Conservation (phyloP, 805 yeast species). For the Babjeviella inositovora region DNA sequence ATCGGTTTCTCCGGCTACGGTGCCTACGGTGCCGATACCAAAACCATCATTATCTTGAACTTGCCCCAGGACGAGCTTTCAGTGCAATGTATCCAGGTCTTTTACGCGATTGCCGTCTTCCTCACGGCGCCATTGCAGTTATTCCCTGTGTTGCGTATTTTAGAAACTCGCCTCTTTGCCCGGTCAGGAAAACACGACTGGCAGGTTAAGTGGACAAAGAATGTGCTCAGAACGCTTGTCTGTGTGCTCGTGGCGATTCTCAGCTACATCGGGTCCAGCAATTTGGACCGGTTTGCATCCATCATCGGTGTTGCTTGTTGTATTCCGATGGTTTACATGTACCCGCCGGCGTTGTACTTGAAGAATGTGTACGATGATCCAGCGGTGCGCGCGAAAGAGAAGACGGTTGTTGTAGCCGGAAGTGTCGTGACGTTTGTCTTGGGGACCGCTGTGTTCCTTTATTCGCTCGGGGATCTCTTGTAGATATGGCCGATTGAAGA, state of each 20-base stretch:
- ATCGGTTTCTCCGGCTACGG: conserved; percentile 72
- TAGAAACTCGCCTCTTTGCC: conserved; percentile 56
- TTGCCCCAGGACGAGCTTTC: conserved; percentile 56
- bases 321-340: conserved; percentile 85
- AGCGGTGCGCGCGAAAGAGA: too few relatives aligned
- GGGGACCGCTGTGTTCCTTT: too few relatives aligned
- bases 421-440: too few relatives aligned
- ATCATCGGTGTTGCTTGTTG: conserved; percentile 92
- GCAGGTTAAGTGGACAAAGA: conserved; percentile 78
- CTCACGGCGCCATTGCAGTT: conserved; percentile 84
- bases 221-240: conserved; percentile 45
- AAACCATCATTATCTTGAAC: conserved; percentile 80
- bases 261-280: conserved; percentile 78
- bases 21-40: conserved; percentile 72
- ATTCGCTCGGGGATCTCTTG: too few relatives aligned
- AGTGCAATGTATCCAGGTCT: conserved; percentile 59
- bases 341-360: conserved; percentile 79
- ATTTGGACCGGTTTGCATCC: conserved; percentile 85
- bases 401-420: too few relatives aligned
- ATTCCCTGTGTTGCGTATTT: conserved; percentile 88
- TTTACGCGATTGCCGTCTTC: conserved; percentile 78
- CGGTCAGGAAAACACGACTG: conserved; percentile 62
- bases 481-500: too few relatives aligned
- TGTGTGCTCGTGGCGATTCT: conserved; percentile 53
- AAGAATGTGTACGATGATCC: conserved; percentile 13